Base-by-base conservation (phyloP, 441 rosid genomes). In the Macaranga tanarius region DNA sequence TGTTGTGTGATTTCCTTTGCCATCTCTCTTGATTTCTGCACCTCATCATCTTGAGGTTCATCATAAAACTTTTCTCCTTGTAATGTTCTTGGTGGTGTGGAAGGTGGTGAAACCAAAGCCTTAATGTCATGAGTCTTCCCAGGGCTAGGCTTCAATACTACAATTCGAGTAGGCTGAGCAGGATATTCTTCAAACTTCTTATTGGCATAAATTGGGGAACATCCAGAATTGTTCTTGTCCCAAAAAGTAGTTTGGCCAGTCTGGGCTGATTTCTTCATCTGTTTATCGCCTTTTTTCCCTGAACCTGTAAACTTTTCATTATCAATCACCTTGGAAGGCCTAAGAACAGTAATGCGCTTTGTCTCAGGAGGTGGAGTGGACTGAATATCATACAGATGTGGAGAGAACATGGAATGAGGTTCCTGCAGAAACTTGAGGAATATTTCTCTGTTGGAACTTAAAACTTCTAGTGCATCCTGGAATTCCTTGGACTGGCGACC, bases 291-390 rank as follows among this genome's bases (percentile, higher is more conserved):
- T 80, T 78, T 88, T 76, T 84, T 84, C 76, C 75, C 83, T 59
- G 71, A 73, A 61, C 73, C 81, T 19, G 79, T 76, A 78, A 75
- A 76, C 69, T 81, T 91, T 26, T 87, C 92, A 65, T 79, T 80
- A 75, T 87, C 90, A 79, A 79, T 65, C 81, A 79, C 71, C 86
- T 89, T 92, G 0, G 96, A 84, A 77, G 98, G 98, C 82, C 82
- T 92, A 71, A 93, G 90, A 63, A 95, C 93, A 67, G 98, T 91
- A 78, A 95, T 95, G 69, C 91, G 88, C 75, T 89, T 95, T 26
- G 92, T 89, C 84, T 87, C 95, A 23, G 88, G 81, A 71, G 89
- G 85, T 71, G 83, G 80, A 82, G 89, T 70, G 51, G 81, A 75
- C 81, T 86, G 90, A 82, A 80, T 75, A 69, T 87, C 83, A 45